Evolutionary conservation across 192 early-diverging fungal genomes (phyloP).

Genomic region (Helicostylum pulchrum): DNA sequence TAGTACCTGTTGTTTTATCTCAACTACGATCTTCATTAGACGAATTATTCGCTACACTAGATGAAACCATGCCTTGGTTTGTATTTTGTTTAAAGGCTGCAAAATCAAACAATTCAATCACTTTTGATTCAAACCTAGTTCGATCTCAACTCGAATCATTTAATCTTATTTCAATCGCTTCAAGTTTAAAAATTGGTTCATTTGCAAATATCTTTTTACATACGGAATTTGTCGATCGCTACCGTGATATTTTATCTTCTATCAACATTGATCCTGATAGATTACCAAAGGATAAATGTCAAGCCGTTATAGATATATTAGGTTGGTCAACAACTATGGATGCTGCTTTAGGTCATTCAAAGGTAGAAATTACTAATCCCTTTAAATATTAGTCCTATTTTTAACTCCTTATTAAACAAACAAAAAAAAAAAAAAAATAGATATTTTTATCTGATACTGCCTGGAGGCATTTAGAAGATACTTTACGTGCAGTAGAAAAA

Average conservation of each 20-base stretch:
- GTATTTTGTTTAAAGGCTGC: constrained; percentile 73
- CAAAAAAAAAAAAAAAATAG: constrained; percentile 22
- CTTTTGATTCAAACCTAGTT: constrained; percentile 68
- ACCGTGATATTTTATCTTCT: constrained; percentile 49
- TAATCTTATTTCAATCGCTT: constrained; percentile 64
- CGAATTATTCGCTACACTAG: constrained; percentile 64
- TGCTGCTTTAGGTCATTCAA: constrained; percentile 56
- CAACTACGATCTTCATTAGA: constrained; percentile 70
- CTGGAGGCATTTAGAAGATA: constrained; percentile 87
- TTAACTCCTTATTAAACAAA: background rate
- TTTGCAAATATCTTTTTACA: constrained; percentile 76
- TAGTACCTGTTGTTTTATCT: constrained; percentile 37
- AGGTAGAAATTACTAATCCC: constrained; percentile 26
- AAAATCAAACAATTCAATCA: constrained; percentile 48
- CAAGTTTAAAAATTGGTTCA: constrained; percentile 57
- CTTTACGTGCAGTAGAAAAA: constrained; percentile 66
- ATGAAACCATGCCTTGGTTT: constrained; percentile 76
- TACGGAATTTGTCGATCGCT: constrained; percentile 79
- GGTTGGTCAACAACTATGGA: constrained; percentile 55
- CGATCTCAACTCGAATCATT: constrained; percentile 66
- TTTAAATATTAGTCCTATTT: background rate
- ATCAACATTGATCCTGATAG: constrained; percentile 35
- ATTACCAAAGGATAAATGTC: constrained; percentile 36
- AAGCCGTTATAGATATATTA: constrained; percentile 43
- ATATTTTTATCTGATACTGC: constrained; percentile 70